phyloP scores from a whole-genome alignment of 495 filamentous ascomycete genomes.

The Annulohypoxylon maeteangense region DNA sequence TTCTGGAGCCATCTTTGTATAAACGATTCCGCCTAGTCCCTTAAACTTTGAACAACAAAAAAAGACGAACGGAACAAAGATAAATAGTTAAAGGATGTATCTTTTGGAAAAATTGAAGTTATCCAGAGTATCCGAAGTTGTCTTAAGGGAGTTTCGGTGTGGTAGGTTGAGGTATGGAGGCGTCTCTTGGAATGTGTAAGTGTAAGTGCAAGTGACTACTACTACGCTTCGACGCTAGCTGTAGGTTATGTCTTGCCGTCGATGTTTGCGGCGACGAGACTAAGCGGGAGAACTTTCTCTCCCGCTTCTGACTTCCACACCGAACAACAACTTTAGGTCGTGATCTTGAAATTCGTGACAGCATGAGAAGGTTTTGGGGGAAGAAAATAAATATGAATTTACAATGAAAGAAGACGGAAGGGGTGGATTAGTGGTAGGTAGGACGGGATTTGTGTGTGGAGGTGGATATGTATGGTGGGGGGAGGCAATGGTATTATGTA shows the following conservation, averaged over 20 bases:
- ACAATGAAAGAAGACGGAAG: constrained; percentile 25
- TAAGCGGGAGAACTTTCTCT: constrained; percentile 33
- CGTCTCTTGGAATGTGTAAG: constrained; percentile 29
- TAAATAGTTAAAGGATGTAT: background rate
- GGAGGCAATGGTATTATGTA: constrained; percentile 39
- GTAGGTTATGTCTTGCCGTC: constrained; percentile 23
- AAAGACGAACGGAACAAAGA: background rate
- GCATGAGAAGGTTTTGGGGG: constrained; percentile 40
- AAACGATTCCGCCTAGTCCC: background rate
- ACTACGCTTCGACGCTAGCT: constrained; percentile 26
- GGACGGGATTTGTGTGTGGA: constrained; percentile 37
- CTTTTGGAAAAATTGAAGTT: background rate
- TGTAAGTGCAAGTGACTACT: constrained; percentile 31
- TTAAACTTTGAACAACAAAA: constrained; percentile 6
- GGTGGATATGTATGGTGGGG: constrained; percentile 40
- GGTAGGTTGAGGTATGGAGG: constrained; percentile 7
- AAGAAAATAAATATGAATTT: constrained; percentile 24
- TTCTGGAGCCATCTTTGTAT: constrained; percentile 40
- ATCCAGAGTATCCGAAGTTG: constrained; percentile 5
- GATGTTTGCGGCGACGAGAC: constrained; percentile 35
- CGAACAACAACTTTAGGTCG: constrained; percentile 39
- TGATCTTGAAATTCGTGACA: constrained; percentile 26
- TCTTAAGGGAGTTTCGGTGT: constrained; percentile 19
- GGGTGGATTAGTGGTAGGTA: too few species aligned
- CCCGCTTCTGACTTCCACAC: constrained; percentile 36